phyloP scores from a whole-genome alignment of 1,284 basidiomycete genomes.

The Ustilago hordei region DNA sequence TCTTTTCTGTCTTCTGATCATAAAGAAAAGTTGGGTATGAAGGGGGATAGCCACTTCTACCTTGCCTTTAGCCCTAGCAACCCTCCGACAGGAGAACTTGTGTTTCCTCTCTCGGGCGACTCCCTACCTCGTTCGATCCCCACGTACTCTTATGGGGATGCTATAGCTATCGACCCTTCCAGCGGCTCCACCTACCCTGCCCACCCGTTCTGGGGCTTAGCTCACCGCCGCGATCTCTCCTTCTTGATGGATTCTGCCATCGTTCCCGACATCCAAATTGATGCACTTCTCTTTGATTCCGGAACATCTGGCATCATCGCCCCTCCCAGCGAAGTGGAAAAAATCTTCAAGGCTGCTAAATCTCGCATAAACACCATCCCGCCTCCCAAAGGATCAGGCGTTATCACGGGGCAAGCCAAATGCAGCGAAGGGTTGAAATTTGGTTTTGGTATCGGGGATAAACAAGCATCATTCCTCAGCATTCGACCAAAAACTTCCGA shows the following conservation, averaged over 20 bases:
- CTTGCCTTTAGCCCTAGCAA: conserved; percentile 1
- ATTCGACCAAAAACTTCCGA: neutral
- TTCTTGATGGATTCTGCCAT: conserved; percentile 11
- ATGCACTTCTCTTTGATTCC: conserved; percentile 32
- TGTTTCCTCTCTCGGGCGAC: conserved; percentile 31
- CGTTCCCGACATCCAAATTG: conserved; percentile 19
- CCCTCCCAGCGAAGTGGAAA: conserved; percentile 26
- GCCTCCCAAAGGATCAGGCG: neutral
- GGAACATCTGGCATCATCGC: conserved; percentile 38
- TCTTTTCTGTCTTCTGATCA: conserved; percentile 15
- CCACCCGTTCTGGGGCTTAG: conserved; percentile 39
- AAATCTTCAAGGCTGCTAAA: conserved; percentile 16
- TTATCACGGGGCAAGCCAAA: conserved; percentile 2
- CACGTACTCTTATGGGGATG: neutral
- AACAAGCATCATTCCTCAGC: neutral
- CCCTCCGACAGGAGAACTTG: conserved; percentile 17
- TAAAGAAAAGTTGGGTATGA: conserved; percentile 17
- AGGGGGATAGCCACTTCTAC: conserved; percentile 27
- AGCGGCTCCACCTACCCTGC: conserved; percentile 20
- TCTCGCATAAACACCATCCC: neutral
- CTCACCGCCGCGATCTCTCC: conserved; percentile 21
- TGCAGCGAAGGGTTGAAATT: conserved; percentile 4
- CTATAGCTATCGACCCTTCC: conserved; percentile 20
- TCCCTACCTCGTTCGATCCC: conserved; percentile 3
- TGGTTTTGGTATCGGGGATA: conserved; percentile 19